phyloP scores from a whole-genome alignment of 805 yeast genomes.

The Hanseniaspora guilliermondii region DNA sequence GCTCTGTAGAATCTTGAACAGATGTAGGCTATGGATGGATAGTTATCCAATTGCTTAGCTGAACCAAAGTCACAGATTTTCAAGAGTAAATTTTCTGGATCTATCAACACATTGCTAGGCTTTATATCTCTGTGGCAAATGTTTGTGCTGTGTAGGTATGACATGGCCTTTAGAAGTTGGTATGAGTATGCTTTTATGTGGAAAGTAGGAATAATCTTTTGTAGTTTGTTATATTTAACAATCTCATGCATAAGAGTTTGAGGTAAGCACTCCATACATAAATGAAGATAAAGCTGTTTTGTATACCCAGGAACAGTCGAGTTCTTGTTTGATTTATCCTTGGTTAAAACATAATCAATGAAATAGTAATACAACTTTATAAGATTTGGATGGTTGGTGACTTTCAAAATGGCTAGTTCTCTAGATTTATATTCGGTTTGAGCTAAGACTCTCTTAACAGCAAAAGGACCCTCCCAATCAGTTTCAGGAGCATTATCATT shows the following conservation, averaged over 20 bases:
- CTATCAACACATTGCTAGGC: conserved; percentile 69
- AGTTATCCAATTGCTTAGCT: conserved; percentile 67
- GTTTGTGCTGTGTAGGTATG: conserved; percentile 66
- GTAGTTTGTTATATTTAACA: conserved; percentile 49
- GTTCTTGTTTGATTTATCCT: not conserved
- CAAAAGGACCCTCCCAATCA: conserved; percentile 65
- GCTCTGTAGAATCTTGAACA: conserved; percentile 94
- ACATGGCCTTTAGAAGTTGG: conserved; percentile 74
- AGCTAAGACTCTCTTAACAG: conserved; percentile 74
- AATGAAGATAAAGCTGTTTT: conserved; percentile 47
- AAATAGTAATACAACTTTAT: conserved; percentile 58
- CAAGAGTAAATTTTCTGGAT: conserved; percentile 51
- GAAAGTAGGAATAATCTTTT: conserved; percentile 52
- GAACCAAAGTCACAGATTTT: conserved; percentile 81
- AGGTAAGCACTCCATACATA: conserved; percentile 83
- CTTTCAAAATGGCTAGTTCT: conserved; percentile 63
- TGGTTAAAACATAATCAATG: conserved; percentile 39
- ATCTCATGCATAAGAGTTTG: conserved; percentile 66
- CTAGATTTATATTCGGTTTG: conserved; percentile 77
- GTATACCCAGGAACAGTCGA: conserved; percentile 3
- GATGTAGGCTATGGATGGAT: conserved; percentile 87
- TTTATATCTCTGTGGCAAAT: conserved; percentile 77
- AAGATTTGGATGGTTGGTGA: conserved; percentile 69
- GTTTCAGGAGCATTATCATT: conserved; percentile 1
- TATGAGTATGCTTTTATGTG: conserved; percentile 67